These are phyloP conservation scores for Haplosporangium sp. DNA, from an alignment of 371 early-diverging fungal species.

Conservation along the genomic window DNA sequence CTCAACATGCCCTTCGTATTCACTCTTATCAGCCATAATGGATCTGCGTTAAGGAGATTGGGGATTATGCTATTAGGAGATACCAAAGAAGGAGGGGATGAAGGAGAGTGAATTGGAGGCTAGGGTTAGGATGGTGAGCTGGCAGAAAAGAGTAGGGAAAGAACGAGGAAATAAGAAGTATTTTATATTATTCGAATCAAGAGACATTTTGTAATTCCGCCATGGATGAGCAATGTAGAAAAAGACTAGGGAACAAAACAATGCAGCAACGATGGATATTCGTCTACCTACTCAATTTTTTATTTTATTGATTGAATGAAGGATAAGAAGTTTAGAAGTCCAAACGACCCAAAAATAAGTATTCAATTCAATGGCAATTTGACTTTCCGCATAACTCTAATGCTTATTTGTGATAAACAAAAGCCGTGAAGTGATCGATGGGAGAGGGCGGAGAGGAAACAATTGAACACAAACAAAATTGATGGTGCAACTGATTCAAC, in stretches of 20 bases:
- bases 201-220: too few relatives aligned
- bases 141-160: too few relatives aligned
- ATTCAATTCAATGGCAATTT: neutral
- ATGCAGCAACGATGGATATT: neutral
- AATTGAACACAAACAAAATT: too few relatives aligned
- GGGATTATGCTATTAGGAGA: too few relatives aligned
- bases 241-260: neutral
- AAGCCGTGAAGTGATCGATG: neutral
- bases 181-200: too few relatives aligned
- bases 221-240: neutral
- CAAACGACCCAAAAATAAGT: conserved; percentile 8
- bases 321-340: conserved; percentile 21
- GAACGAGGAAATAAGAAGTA: too few relatives aligned
- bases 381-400: neutral
- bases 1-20: conserved; percentile 3
- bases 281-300: neutral
- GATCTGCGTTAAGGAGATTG: neutral
- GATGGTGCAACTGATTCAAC: too few relatives aligned
- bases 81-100: too few relatives aligned
- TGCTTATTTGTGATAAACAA: neutral
- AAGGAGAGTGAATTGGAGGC: too few relatives aligned
- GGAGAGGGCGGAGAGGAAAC: neutral
- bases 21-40: neutral
- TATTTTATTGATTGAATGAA: neutral
- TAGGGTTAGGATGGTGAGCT: too few relatives aligned